A percentile compares a stretch with the other conserved stretches of the same genome.
phyloP scores from a whole-genome alignment of 2,329 filamentous ascomycete species.

The Acrodontium crateriforme region DNA sequence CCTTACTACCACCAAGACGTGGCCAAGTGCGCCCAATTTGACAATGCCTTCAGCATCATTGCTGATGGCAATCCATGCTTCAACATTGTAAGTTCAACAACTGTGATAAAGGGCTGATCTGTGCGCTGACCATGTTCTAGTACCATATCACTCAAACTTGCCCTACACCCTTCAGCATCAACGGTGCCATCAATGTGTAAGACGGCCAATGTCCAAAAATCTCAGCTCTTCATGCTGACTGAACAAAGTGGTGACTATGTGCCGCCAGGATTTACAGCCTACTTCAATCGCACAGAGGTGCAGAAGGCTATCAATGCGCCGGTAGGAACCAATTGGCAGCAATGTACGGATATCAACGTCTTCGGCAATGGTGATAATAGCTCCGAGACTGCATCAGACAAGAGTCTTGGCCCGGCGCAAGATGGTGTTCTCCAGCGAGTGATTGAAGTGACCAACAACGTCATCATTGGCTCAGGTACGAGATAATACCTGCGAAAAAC shows the following conservation, averaged over 20 bases:
- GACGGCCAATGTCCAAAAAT: no score
- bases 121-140: no score
- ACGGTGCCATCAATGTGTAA: slow-evolving; percentile 9
- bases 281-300: slow-evolving; percentile 41
- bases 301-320: slow-evolving; percentile 36
- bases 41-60: slow-evolving; percentile 25
- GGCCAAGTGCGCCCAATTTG: slow-evolving; percentile 31
- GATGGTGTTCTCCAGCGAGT: slow-evolving; percentile 31
- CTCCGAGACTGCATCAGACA: slow-evolving; percentile 18
- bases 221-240: no score
- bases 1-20: no score
- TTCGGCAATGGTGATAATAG: slow-evolving; percentile 11
- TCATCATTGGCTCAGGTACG: slow-evolving; percentile 35
- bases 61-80: slow-evolving; percentile 36
- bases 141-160: slow-evolving; percentile 33
- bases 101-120: not conserved
- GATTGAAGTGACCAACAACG: slow-evolving; percentile 39
- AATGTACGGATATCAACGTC: slow-evolving; percentile 22
- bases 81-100: slow-evolving; percentile 26
- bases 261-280: slow-evolving; percentile 31
- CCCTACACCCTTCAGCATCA: slow-evolving; percentile 23
- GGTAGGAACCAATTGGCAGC: slow-evolving; percentile 12
- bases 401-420: slow-evolving; percentile 24
- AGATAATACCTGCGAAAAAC: no score
- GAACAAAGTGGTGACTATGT: slow-evolving; percentile 12